These are phyloP conservation scores for Leptodontidium sp. DNA, from an alignment of 2,329 filamentous ascomycete genomes.

Conservation along the genomic window DNA sequence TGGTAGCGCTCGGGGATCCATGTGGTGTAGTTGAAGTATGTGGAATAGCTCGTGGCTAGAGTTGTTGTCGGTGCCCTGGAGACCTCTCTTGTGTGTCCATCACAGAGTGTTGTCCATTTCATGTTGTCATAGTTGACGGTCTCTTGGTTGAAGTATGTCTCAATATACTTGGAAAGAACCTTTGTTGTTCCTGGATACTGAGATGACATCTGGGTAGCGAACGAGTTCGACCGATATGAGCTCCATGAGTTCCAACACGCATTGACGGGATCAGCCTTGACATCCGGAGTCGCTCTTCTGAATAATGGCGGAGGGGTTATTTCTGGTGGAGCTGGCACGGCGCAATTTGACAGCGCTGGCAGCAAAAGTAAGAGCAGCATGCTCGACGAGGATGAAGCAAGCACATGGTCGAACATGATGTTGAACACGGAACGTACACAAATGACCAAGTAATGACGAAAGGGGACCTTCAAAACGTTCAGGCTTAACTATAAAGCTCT, in stretches of 20 bases:
- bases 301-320: constrained; percentile 9
- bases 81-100: constrained; percentile 8
- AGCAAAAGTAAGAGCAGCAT: constrained; percentile 3
- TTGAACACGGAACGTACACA: not conserved
- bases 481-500: not conserved
- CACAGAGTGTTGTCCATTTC: constrained; percentile 6
- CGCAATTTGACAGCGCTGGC: constrained; percentile 5
- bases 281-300: constrained; percentile 4
- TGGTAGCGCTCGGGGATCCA: constrained; percentile 4
- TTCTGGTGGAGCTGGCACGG: constrained; percentile 1
- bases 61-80: constrained; percentile 4
- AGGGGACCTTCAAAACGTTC: not conserved
- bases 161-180: not conserved
- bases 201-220: constrained; percentile 4
- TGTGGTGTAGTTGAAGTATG: constrained; percentile 6
- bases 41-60: not conserved
- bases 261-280: not conserved
- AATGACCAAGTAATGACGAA: not conserved
- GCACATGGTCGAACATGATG: constrained; percentile 2
- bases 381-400: not conserved
- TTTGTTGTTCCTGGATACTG: not conserved
- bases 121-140: not conserved
- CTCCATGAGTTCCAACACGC: constrained; percentile 4
- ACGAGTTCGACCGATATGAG: constrained; percentile 5
- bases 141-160: constrained; percentile 1